phyloP scores from a whole-genome alignment of 2,329 filamentous ascomycete genomes.

The Verticillium nubilum region DNA sequence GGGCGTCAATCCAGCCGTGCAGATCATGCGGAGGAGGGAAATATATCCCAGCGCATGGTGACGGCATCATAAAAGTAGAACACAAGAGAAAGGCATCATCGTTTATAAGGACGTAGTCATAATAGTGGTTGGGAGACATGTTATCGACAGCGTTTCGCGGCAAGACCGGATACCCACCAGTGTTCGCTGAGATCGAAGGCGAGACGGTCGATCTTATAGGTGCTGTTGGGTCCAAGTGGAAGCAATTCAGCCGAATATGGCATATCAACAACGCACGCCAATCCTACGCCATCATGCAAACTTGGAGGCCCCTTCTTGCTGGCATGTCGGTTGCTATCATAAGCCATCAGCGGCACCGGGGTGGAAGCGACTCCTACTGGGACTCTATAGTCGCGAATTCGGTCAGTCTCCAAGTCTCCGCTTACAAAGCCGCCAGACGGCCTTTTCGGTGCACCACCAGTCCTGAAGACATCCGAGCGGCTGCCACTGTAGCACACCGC shows the following conservation, averaged over 20 bases:
- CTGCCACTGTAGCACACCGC: neutral
- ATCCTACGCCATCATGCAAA: neutral
- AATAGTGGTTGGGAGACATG: neutral
- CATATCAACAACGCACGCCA: neutral
- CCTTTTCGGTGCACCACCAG: too few relatives aligned
- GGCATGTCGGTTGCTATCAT: neutral
- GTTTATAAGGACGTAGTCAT: neutral
- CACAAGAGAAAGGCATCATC: neutral
- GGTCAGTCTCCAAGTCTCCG: neutral
- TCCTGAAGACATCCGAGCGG: neutral
- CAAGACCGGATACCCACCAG: neutral
- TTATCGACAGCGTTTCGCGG: neutral
- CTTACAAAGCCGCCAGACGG: too few relatives aligned
- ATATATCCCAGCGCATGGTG: neutral
- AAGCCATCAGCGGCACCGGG: neutral
- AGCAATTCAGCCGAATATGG: neutral
- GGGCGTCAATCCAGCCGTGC: neutral
- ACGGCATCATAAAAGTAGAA: neutral
- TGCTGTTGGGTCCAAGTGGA: neutral
- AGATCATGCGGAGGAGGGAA: neutral
- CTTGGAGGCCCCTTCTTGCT: neutral
- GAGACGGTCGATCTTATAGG: neutral
- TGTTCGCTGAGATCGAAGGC: neutral
- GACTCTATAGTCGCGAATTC: neutral
- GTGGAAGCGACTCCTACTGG: neutral